Base-by-base conservation (phyloP, 2,329 filamentous ascomycete genomes). In the Mycosphaerelloides madeirae region DNA sequence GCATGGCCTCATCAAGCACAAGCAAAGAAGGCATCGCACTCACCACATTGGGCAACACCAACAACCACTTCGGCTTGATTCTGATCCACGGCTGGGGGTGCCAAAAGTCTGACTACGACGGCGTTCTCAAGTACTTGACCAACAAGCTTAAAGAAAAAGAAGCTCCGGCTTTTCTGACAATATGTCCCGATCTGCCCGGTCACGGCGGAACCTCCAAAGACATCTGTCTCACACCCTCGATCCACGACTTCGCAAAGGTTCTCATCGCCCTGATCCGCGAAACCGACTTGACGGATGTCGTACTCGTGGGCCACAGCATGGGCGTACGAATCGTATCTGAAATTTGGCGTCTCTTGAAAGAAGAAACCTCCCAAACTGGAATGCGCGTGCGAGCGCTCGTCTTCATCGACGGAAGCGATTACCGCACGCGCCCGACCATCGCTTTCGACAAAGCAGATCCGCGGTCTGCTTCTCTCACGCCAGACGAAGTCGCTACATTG, bases 61-160 rank as follows among this genome's bases (percentile, higher is more conserved):
- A 29, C 25, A 38, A 29, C 6, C 6, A 32, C 22, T 32, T 25
- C 13, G 33, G 35, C 33, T 16, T 52, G 9, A 29, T 49, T 11
- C 44, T 41, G 29, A 38, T 49, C 9, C 46, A 46, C 20, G 46
- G 49, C 38, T 49, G 46, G 46, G 49, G 33, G 9, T 52, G 46
- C 29, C 31, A 34, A 12, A 36, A 15, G 8, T 40, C 46, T 13
- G 49, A 49, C 40, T 49, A 28, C 33, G 12, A 31, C 7, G 18
- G 20, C 19, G 14, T 49, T 3, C 31, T 44, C 8, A 1, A 38
- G 6, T 15, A 41, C 7, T 29, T 52, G 22, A 25, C 22, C 9
- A 18, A n/a, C 3, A 19, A 36, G n/a, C n/a, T 25, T 12, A 25
- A 40, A 12, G 25, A 25, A 6, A 8, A n/a, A 11, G 19, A 34